Base-by-base conservation (phyloP, 2,329 filamentous ascomycete genomes). In the Stagonosporopsis rhizophila region DNA sequence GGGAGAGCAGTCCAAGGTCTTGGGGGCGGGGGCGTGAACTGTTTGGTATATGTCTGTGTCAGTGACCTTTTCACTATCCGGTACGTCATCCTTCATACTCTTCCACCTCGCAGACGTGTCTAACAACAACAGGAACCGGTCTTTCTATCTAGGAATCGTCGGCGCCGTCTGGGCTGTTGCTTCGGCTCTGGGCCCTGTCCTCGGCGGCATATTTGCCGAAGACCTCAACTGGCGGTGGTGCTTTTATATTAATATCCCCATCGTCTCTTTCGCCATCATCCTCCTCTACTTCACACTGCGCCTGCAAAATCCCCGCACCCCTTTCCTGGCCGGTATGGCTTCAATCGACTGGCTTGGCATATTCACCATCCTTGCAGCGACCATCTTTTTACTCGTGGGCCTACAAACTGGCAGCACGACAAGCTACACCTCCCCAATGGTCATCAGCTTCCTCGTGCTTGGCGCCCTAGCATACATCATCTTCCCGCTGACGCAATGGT, bases 401-500 rank as follows among this genome's bases (percentile, higher is more conserved):
- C 72, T 85, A 1, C 79, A 85, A 59, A 79, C 83, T 37, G 83
- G 83, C 8, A 81, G 82, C 15, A 73, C 71, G 25, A 73, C 74
- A 0, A 75, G 81, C 0, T 86, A 82, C 79, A 65, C 65, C 35
- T 79, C 77, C 0, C 72, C 82, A 0, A 79, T 80, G 22, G 81
- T 85, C 5, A 80, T 86, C 32, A 79, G 76, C 45, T 70, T 85
- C 20, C 75, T 86, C 15, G 68, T 83, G 0, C 75, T 84, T 41
- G 83, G 83, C 0, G 62, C 68, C 3, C 37, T 81, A 0, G 76
- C 79, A 59, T 78, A 78, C 11, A 57, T 77, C 19, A 52, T 80
- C 0, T 85, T 91, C 64, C 70, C 88, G 17, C 67, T 85, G 48
- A 83, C 84, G 52, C 89, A 92, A 75, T 83, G 82, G 75, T 81